Percentiles rank a stretch among this genome's conserved stretches.
These are phyloP conservation scores for Rhodotorula sp. DNA, from an alignment of 1,284 basidiomycete genomes.

Conservation along the genomic window DNA sequence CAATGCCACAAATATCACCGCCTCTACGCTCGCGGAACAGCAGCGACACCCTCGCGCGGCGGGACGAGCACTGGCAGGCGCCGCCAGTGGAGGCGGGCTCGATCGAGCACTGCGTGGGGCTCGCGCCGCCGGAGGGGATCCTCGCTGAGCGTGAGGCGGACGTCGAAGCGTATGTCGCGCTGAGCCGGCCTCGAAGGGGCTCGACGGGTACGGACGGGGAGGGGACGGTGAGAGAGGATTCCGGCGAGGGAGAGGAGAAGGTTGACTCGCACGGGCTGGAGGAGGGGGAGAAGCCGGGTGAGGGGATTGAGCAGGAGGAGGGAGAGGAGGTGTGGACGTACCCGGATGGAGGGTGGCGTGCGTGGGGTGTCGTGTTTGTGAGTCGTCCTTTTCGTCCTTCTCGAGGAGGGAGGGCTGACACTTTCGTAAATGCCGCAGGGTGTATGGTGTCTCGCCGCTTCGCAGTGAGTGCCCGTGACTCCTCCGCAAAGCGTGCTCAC, in stretches of 20 bases:
- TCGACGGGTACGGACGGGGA: background rate
- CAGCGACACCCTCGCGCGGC: no score
- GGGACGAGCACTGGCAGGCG: no score
- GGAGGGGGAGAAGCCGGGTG: no score
- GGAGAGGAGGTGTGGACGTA: constrained; percentile 27
- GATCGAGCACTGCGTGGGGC: constrained; percentile 1
- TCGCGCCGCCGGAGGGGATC: background rate
- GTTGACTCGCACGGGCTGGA: background rate
- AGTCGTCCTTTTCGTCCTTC: background rate
- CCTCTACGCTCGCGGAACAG: no score
- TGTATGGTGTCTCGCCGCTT: background rate
- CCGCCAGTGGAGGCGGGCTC: background rate
- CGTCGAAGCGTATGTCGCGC: constrained; percentile 1
- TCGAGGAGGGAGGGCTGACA: background rate
- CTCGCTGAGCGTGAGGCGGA: background rate
- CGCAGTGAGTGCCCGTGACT: background rate
- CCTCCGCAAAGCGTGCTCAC: background rate
- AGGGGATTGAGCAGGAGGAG: background rate
- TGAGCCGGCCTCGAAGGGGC: background rate
- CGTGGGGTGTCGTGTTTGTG: constrained; percentile 32
- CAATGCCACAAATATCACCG: no score
- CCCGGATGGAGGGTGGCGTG: constrained; percentile 32
- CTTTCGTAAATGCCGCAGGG: background rate
- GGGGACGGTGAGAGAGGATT: background rate
- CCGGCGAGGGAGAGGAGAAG: background rate